Percentiles rank a stretch among this genome's conserved stretches.
phyloP scores from a whole-genome alignment of 306 rosid genomes.

The Sphenostylis stenocarpa region DNA sequence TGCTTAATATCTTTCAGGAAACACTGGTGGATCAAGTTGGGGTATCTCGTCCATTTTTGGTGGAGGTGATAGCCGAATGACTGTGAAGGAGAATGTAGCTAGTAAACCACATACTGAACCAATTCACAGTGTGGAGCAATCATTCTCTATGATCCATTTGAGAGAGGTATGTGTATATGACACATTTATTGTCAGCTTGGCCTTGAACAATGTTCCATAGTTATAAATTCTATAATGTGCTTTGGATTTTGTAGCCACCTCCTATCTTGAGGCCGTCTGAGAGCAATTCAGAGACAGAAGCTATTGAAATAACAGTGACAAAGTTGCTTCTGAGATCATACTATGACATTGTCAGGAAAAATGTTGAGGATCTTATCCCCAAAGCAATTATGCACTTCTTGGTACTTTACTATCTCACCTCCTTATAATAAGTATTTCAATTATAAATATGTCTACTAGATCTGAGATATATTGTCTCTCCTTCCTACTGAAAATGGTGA shows the following conservation, averaged over 20 bases:
- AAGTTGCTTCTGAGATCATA: slow-evolving; percentile 86
- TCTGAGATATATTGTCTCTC: not conserved
- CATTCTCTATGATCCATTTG: slow-evolving; percentile 74
- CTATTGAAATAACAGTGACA: slow-evolving; percentile 73
- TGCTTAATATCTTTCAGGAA: slow-evolving; percentile 50
- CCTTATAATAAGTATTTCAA: slow-evolving; percentile 18
- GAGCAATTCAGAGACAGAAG: slow-evolving; percentile 75
- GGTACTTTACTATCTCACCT: slow-evolving; percentile 52
- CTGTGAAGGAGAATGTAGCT: slow-evolving; percentile 56
- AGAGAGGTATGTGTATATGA: slow-evolving; percentile 65
- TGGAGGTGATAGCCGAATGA: slow-evolving; percentile 62
- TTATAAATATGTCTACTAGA: slow-evolving; percentile 6
- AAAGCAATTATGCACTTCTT: slow-evolving; percentile 98
- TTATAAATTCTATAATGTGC: slow-evolving; percentile 11
- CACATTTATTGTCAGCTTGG: slow-evolving; percentile 12
- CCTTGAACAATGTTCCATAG: slow-evolving; percentile 16
- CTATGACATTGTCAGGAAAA: slow-evolving; percentile 94
- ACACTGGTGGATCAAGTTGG: slow-evolving; percentile 67
- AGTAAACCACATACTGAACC: slow-evolving; percentile 64
- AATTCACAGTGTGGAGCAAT: slow-evolving; percentile 60
- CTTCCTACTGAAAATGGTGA: slow-evolving; percentile 7
- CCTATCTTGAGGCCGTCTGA: slow-evolving; percentile 89
- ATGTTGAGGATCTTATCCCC: slow-evolving; percentile 81
- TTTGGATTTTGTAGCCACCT: slow-evolving; percentile 71
- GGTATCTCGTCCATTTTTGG: slow-evolving; percentile 97